phyloP scores from a whole-genome alignment of 2,329 filamentous ascomycete species.

The Magnaporthiopsis rhizophila region DNA sequence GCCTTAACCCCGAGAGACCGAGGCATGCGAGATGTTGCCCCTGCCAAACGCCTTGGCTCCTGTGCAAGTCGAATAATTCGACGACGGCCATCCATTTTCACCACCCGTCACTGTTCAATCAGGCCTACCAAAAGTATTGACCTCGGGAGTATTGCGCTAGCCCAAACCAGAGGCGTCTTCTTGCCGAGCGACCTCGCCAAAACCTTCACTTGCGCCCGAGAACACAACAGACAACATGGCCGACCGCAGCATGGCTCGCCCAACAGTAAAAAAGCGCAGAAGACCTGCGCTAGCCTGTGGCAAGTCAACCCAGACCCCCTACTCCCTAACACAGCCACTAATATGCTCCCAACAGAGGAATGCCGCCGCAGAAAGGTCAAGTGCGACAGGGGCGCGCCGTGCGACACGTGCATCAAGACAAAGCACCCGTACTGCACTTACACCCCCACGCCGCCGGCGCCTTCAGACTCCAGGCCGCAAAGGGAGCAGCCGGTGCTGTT shows the following conservation, averaged over 20 bases:
- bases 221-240: neutral
- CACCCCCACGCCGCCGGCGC: neutral
- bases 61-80: neutral
- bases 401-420: neutral
- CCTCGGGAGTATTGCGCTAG: too few species aligned
- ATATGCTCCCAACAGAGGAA: neutral
- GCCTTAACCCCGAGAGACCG: neutral
- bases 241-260: neutral
- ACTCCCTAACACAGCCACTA: neutral
- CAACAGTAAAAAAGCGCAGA: slow-evolving; percentile 1
- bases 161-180: too few species aligned
- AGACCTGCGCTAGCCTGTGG: slow-evolving; percentile 3
- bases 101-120: neutral
- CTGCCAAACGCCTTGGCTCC: neutral
- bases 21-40: neutral
- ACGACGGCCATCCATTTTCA: neutral
- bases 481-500: too few species aligned
- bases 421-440: neutral
- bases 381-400: neutral
- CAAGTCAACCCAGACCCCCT: neutral
- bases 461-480: too few species aligned
- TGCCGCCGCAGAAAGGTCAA: slow-evolving; percentile 4
- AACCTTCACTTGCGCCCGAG: neutral
- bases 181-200: too few species aligned
- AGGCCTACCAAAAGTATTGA: too few species aligned